A percentile compares a stretch with the other conserved stretches of the same genome.
phyloP scores from a whole-genome alignment of 345 rosid genomes.

The Rubroshorea leprosula region DNA sequence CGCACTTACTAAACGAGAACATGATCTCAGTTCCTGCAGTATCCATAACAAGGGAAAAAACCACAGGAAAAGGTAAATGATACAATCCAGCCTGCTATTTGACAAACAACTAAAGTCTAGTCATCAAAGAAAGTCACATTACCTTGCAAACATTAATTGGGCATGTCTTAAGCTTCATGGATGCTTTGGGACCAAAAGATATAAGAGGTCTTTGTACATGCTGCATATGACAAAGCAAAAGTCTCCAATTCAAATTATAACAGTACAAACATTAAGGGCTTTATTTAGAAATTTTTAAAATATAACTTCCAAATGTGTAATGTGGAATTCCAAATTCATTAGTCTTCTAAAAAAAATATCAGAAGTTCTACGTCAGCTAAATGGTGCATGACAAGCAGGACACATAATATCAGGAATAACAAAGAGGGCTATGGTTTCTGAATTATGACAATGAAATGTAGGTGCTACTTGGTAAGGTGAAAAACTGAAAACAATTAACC shows the following conservation, averaged over 20 bases:
- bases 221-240: constrained; percentile 43
- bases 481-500: not conserved
- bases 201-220: constrained; percentile 89
- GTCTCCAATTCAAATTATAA: not conserved
- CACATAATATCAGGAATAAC: not conserved
- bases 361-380: not conserved
- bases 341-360: constrained; percentile 1
- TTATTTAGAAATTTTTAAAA: not conserved
- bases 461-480: not conserved
- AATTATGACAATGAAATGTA: too few relatives aligned
- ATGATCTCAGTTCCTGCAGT: constrained; percentile 70
- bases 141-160: constrained; percentile 96
- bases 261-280: not conserved
- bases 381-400: not conserved
- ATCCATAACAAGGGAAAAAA: constrained; percentile 18
- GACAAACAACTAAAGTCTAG: constrained; percentile 4
- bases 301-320: too few relatives aligned
- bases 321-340: not conserved
- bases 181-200: constrained; percentile 92
- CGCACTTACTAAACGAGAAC: constrained; percentile 68
- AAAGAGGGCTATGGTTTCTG: not conserved
- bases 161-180: constrained; percentile 69
- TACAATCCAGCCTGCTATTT: not conserved
- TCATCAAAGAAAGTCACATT: constrained; percentile 16
- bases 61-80: constrained; percentile 12